Conservation (phyloP, 225 moss, liverwort and hornwort genomes). For the Sphagnum tenellum region DNA sequence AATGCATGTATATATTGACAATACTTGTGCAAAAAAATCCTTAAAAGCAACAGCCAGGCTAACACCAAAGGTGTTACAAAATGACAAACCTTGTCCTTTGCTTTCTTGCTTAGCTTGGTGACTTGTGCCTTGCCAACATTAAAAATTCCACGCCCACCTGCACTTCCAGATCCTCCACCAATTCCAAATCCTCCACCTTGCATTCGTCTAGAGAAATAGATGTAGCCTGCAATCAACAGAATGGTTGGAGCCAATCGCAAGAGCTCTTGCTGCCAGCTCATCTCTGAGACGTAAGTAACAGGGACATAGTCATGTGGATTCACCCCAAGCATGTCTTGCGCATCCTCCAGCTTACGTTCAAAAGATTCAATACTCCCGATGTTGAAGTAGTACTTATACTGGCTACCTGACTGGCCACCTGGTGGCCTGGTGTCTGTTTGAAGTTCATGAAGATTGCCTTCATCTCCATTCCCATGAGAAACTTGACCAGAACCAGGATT, state of each 20-base stretch:
- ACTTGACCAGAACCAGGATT: conserved; percentile 27
- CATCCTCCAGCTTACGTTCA: conserved; percentile 96
- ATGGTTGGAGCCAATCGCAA: conserved; percentile 93
- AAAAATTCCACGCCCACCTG: conserved; percentile 97
- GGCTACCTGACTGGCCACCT: conserved; percentile 40
- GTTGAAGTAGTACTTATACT: conserved; percentile 89
- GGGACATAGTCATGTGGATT: conserved; percentile 94
- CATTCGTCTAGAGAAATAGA: conserved; percentile 93
- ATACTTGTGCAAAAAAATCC: too few species aligned
- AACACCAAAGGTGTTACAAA: too few species aligned
- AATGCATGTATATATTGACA: too few species aligned
- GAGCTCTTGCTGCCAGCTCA: conserved; percentile 99
- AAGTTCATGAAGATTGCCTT: conserved; percentile 26
- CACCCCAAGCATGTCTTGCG: conserved; percentile 84
- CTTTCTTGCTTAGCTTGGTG: conserved; percentile 90
- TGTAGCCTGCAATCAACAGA: conserved; percentile 91
- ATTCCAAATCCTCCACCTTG: conserved; percentile 98
- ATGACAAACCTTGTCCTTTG: conserved; percentile 76
- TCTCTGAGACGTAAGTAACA: conserved; percentile 91
- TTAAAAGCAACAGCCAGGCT: too few species aligned
- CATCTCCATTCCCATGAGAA: conserved; percentile 24
- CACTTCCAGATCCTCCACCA: conserved; percentile 86
- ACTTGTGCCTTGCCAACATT: conserved; percentile 99
- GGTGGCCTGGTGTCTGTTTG: conserved; percentile 56
- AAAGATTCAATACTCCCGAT: conserved; percentile 98